Evolutionary conservation across 2,329 filamentous ascomycete species (phyloP).

Genomic region (Fusarium sp.): DNA sequence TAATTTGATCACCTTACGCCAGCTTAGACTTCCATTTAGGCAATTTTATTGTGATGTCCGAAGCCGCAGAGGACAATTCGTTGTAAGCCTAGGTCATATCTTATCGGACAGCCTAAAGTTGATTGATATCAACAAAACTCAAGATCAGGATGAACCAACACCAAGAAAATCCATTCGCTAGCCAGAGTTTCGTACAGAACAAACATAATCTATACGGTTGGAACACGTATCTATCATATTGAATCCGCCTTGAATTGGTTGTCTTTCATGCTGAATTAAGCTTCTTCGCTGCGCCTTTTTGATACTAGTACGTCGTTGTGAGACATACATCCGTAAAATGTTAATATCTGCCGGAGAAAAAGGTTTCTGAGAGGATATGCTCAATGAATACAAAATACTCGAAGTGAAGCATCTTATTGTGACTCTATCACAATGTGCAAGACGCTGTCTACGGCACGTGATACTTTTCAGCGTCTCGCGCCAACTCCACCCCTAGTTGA

Average conservation of each 20-base stretch:
- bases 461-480: conserved; percentile 15
- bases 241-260: neutral
- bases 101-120: neutral
- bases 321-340: neutral
- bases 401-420: neutral
- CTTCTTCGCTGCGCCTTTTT: neutral
- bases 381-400: neutral
- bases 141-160: neutral
- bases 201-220: fast-evolving
- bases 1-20: no score
- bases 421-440: conserved; percentile 4
- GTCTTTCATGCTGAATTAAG: neutral
- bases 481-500: conserved; percentile 23
- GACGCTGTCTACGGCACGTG: conserved; percentile 19
- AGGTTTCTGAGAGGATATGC: neutral
- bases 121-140: neutral
- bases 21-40: no score
- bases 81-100: neutral
- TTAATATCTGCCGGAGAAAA: neutral
- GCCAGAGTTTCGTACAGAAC: neutral
- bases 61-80: neutral
- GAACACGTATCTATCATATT: neutral
- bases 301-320: neutral
- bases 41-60: neutral
- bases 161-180: neutral